Evolutionary conservation across 148 eudicot genomes (phyloP).

Genomic region (Rhododendron griersonianum): DNA sequence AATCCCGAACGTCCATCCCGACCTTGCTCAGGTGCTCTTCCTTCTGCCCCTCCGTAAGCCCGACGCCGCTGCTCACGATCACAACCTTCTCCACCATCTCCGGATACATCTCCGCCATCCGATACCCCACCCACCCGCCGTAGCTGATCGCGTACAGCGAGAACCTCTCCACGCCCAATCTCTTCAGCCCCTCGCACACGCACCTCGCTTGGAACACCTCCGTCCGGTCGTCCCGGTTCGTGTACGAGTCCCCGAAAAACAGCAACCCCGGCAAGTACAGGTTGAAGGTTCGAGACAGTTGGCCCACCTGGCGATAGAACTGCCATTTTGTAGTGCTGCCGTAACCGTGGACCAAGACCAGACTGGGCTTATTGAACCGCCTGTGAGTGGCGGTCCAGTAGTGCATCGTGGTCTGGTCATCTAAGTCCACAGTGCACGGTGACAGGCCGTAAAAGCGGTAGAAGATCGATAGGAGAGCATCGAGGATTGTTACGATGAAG

Average conservation of each 20-base stretch:
- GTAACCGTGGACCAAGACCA: conserved; percentile 60
- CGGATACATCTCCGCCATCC: conserved; percentile 58
- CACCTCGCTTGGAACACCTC: conserved; percentile 58
- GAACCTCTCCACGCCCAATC: conserved; percentile 45
- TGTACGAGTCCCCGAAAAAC: conserved; percentile 58
- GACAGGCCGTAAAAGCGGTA: conserved; percentile 32
- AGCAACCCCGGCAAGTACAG: conserved; percentile 62
- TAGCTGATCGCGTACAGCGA: conserved; percentile 53
- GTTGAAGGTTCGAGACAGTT: conserved; percentile 40
- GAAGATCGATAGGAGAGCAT: conserved; percentile 27
- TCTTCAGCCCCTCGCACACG: conserved; percentile 38
- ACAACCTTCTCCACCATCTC: conserved; percentile 45
- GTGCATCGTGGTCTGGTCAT: conserved; percentile 48
- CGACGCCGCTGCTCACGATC: conserved; percentile 62
- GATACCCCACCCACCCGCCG: conserved; percentile 64
- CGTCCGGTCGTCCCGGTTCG: conserved; percentile 32
- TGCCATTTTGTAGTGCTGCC: conserved; percentile 61
- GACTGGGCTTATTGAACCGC: conserved; percentile 34
- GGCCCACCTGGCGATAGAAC: conserved; percentile 28
- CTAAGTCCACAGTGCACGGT: conserved; percentile 41
- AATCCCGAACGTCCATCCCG: neutral
- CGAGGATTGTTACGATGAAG: conserved; percentile 22
- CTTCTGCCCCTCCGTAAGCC: conserved; percentile 31
- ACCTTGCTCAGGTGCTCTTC: neutral
- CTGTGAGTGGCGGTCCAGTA: conserved; percentile 38